These are phyloP conservation scores for Boletus huronensis DNA, from an alignment of 768 basidiomycete genomes.

Conservation along the genomic window DNA sequence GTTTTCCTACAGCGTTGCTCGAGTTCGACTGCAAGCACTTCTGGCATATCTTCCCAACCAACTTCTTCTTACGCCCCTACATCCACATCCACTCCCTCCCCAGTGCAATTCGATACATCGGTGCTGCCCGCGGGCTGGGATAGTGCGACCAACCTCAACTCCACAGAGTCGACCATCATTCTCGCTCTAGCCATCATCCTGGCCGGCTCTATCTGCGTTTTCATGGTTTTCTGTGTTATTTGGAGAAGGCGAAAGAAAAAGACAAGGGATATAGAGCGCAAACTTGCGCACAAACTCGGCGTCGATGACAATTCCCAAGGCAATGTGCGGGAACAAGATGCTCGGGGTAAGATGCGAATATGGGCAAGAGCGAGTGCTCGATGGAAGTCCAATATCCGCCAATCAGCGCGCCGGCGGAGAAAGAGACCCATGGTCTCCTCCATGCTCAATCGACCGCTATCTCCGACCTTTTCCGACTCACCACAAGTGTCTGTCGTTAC, in stretches of 20 bases:
- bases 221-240: constrained; percentile 60
- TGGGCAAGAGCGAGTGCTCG: constrained; percentile 65
- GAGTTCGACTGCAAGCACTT: constrained; percentile 1
- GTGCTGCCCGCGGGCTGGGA: constrained; percentile 58
- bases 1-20: constrained; percentile 17
- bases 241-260: constrained; percentile 47
- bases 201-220: constrained; percentile 54
- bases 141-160: constrained; percentile 7
- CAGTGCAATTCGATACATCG: constrained; percentile 20
- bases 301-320: constrained; percentile 28
- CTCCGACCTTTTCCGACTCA: constrained; percentile 16
- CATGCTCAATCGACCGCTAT: constrained; percentile 12
- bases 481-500: constrained; percentile 2
- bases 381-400: constrained; percentile 64
- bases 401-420: constrained; percentile 58
- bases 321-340: constrained; percentile 42
- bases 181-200: constrained; percentile 60
- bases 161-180: constrained; percentile 44
- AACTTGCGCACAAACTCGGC: constrained; percentile 26
- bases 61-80: constrained; percentile 11
- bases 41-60: background rate
- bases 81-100: constrained; percentile 7
- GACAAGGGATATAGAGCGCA: constrained; percentile 53
- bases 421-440: constrained; percentile 9
- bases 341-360: constrained; percentile 49